A percentile compares a stretch with the other conserved stretches of the same genome.
Evolutionary conservation across 345 rosid species (phyloP).

Genomic region (Acer negundo): DNA sequence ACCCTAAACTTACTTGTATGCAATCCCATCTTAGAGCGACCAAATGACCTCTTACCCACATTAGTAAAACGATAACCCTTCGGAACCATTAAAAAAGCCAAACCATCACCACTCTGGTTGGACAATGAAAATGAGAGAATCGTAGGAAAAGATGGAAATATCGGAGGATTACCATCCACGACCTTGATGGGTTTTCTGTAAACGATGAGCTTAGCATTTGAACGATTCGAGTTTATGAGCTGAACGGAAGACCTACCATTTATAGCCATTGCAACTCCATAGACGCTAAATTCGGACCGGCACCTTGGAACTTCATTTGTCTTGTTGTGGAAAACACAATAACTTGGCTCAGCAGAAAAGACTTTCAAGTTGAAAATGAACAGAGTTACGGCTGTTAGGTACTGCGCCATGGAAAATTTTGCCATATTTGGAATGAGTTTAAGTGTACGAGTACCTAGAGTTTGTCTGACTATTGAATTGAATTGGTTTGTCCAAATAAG

Average conservation of each 20-base stretch:
- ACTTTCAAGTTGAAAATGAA: conserved; percentile 36
- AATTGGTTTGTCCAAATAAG: no score
- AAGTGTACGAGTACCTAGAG: conserved; percentile 33
- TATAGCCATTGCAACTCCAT: conserved; percentile 62
- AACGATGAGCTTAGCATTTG: conserved; percentile 53
- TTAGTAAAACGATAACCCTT: conserved; percentile 33
- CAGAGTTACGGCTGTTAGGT: conserved; percentile 31
- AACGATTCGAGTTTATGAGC: conserved; percentile 50
- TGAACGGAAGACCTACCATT: conserved; percentile 53
- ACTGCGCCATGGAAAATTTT: conserved; percentile 29
- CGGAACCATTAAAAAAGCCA: conserved; percentile 73
- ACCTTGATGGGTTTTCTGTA: conserved; percentile 70
- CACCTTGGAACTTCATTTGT: conserved; percentile 54
- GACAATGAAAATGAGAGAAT: conserved; percentile 63
- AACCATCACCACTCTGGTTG: conserved; percentile 46
- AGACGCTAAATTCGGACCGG: conserved; percentile 47
- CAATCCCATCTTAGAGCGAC: conserved; percentile 38
- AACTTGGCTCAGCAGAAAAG: conserved; percentile 38
- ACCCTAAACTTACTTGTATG: conserved; percentile 23
- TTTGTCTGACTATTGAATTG: neutral
- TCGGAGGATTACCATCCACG: conserved; percentile 45
- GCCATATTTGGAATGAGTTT: conserved; percentile 54
- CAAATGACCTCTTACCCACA: conserved; percentile 43
- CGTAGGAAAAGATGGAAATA: conserved; percentile 56
- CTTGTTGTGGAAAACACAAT: conserved; percentile 48